Conservation (phyloP, 1,284 basidiomycete genomes). For the Tausonia pullulans region DNA sequence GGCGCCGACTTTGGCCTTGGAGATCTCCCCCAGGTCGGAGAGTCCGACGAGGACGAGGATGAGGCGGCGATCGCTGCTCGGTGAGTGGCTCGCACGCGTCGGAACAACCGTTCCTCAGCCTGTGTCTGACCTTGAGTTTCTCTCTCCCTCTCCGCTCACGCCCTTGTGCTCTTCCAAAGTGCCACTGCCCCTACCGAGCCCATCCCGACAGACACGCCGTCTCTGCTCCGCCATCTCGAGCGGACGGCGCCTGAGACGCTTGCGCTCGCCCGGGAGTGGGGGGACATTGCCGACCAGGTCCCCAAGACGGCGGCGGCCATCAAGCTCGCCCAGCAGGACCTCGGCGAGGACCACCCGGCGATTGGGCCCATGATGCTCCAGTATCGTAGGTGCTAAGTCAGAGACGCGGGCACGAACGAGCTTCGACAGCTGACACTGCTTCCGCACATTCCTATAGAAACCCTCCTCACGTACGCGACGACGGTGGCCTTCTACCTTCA, state of each 20-base stretch:
- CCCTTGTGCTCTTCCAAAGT: not conserved
- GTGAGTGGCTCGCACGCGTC: not conserved
- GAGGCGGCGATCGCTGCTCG: constrained; percentile 22
- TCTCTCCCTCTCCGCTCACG: not conserved
- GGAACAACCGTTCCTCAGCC: not conserved
- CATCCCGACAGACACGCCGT: constrained; percentile 29
- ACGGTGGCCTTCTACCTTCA: constrained; percentile 88
- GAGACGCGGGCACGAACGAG: not conserved
- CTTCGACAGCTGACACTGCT: not conserved
- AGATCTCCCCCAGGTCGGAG: constrained; percentile 36
- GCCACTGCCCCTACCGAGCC: not conserved
- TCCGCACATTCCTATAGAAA: constrained; percentile 44
- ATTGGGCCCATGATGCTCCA: constrained; percentile 24
- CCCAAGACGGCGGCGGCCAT: constrained; percentile 33
- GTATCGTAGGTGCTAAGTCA: constrained; percentile 29
- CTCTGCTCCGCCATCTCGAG: constrained; percentile 61
- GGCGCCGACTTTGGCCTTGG: constrained; percentile 79
- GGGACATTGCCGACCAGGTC: constrained; percentile 36
- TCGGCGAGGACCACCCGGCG: not conserved
- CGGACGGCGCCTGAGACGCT: constrained; percentile 64
- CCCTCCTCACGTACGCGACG: constrained; percentile 78
- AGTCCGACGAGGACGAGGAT: constrained; percentile 29
- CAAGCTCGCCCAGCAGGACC: constrained; percentile 13
- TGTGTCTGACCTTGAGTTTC: not conserved
- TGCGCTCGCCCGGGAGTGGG: constrained; percentile 43